Conservation (phyloP, 208 protist species). For the Lotmaria passim region DNA sequence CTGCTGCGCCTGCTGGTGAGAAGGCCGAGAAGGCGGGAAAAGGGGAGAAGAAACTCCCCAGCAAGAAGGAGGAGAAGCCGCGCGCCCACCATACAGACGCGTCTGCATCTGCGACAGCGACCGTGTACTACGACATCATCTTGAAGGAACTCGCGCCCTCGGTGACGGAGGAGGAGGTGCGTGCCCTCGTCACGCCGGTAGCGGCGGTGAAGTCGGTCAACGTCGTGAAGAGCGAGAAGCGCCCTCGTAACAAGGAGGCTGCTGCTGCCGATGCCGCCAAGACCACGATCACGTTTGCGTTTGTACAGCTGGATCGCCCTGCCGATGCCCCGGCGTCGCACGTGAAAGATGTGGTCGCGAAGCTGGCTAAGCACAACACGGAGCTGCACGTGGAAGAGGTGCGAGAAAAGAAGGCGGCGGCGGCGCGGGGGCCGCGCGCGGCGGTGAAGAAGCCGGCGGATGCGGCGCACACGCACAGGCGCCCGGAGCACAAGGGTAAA, state of each 20-base stretch:
- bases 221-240: slow-evolving; percentile 67
- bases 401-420: slow-evolving; percentile 40
- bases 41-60: not conserved
- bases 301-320: slow-evolving; percentile 75
- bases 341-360: slow-evolving; percentile 46
- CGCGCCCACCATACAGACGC: not conserved
- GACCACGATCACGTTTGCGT: slow-evolving; percentile 70
- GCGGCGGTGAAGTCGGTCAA: slow-evolving; percentile 45
- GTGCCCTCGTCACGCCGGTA: slow-evolving; percentile 45
- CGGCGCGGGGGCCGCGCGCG: not conserved
- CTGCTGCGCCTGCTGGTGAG: slow-evolving; percentile 20
- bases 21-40: slow-evolving; percentile 29
- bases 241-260: slow-evolving; percentile 52
- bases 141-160: slow-evolving; percentile 62
- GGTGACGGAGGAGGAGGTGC: slow-evolving; percentile 68
- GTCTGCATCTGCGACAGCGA: slow-evolving; percentile 15
- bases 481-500: slow-evolving; percentile 11
- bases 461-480: not conserved
- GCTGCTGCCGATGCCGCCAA: not conserved
- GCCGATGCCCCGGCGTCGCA: slow-evolving; percentile 48
- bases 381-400: slow-evolving; percentile 68
- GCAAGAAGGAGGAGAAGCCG: slow-evolving; percentile 17
- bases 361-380: slow-evolving; percentile 33
- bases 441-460: not conserved
- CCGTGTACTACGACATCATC: slow-evolving; percentile 83